Percentiles rank a stretch among this genome's conserved stretches.
phyloP scores from a whole-genome alignment of 179 eudicot genomes.

The Actinidia arguta region DNA sequence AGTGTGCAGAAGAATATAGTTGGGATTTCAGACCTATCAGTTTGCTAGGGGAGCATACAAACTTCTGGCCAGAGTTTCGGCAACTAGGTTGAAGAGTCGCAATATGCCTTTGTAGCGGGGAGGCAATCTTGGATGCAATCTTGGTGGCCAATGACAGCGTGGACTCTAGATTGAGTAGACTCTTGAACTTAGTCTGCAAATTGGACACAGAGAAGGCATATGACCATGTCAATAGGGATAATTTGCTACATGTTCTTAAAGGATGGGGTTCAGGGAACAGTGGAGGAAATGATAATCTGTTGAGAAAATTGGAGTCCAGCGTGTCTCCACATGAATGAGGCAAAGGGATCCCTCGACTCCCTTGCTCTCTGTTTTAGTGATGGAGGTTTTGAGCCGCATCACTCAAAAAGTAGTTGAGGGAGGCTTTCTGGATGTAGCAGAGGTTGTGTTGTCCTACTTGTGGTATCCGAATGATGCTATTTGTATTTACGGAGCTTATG shows the following conservation, averaged over 20 bases:
- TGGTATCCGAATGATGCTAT: neutral
- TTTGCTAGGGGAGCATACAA: neutral
- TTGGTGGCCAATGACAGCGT: neutral
- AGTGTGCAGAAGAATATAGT: neutral
- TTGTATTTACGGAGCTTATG: neutral
- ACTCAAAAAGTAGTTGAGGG: neutral
- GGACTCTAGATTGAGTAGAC: neutral
- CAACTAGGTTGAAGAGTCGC: neutral
- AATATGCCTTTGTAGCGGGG: neutral
- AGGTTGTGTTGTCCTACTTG: neutral
- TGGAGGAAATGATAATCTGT: neutral
- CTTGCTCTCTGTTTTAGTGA: neutral
- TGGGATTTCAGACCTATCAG: neutral
- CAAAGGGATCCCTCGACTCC: neutral
- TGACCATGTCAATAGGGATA: constrained; percentile 3
- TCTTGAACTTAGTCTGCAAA: neutral
- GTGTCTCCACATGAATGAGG: neutral
- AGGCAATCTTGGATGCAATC: neutral
- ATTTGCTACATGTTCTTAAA: neutral
- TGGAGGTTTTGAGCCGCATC: neutral
- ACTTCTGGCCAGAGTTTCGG: neutral
- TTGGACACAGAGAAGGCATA: constrained; percentile 8
- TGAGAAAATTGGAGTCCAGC: neutral
- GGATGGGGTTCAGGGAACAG: neutral
- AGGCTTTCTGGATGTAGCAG: neutral